A percentile compares a stretch with the other conserved stretches of the same genome.
Evolutionary conservation across 208 protist species (phyloP).

Genomic region (Crithidia expoeki): DNA sequence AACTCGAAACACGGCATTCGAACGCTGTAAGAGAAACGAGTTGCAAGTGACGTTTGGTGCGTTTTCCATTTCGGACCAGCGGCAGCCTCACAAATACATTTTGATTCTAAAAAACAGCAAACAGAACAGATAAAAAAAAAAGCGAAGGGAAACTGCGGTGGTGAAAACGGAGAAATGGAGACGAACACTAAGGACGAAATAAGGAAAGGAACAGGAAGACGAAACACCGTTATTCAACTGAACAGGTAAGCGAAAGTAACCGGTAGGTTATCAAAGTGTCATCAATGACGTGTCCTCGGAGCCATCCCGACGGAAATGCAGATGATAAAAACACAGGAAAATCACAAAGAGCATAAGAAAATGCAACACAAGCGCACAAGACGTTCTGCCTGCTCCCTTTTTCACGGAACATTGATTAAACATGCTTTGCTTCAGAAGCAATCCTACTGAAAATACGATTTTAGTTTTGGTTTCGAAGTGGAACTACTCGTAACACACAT

Average conservation of each 20-base stretch:
- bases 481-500: neutral
- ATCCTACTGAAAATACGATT: too few relatives aligned
- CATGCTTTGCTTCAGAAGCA: too few relatives aligned
- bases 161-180: neutral
- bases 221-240: neutral
- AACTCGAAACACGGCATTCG: neutral
- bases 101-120: constrained; percentile 8
- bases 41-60: neutral
- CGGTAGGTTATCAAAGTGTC: neutral
- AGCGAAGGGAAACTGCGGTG: neutral
- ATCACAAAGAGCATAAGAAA: too few relatives aligned
- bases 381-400: too few relatives aligned
- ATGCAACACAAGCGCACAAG: too few relatives aligned
- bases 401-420: too few relatives aligned
- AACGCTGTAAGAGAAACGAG: neutral
- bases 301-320: neutral
- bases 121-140: neutral
- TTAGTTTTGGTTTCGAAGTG: neutral
- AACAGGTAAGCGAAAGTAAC: neutral
- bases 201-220: constrained; percentile 3
- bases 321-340: too few relatives aligned
- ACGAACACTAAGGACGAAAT: neutral
- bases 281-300: too few relatives aligned
- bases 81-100: constrained; percentile 3
- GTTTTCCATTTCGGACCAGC: constrained; percentile 6